phyloP scores from a whole-genome alignment of 805 yeast species.

The Candida chauliodis region DNA sequence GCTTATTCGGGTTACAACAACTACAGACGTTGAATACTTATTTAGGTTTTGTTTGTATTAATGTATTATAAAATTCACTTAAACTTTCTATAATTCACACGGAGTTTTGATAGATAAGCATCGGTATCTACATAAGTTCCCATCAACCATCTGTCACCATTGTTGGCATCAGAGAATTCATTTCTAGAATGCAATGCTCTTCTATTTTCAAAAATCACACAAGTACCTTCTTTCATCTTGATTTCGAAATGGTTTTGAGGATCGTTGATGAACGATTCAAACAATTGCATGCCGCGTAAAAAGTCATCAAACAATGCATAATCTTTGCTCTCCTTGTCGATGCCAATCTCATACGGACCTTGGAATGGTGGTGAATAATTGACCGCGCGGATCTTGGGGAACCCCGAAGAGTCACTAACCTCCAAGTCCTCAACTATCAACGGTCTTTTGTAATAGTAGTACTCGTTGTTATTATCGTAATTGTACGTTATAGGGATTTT shows the following conservation, averaged over 20 bases:
- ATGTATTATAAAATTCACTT: slow-evolving; percentile 1
- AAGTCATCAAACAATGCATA: slow-evolving; percentile 50
- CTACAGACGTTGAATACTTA: slow-evolving; percentile 9
- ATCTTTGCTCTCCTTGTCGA: slow-evolving; percentile 27
- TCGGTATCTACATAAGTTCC: slow-evolving; percentile 76
- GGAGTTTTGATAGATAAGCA: slow-evolving; percentile 58
- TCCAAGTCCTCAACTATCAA: slow-evolving; percentile 52
- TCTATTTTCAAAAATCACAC: slow-evolving; percentile 69
- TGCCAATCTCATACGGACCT: slow-evolving; percentile 66
- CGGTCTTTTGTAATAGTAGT: slow-evolving; percentile 61
- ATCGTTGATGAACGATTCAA: slow-evolving; percentile 54
- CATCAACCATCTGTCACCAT: slow-evolving; percentile 64
- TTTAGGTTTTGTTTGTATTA: slow-evolving; percentile 1
- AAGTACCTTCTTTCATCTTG: slow-evolving; percentile 54
- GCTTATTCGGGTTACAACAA: slow-evolving; percentile 12
- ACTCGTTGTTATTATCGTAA: slow-evolving; percentile 57
- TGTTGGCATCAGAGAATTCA: slow-evolving; percentile 38
- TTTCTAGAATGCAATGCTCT: slow-evolving; percentile 65
- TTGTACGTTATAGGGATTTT: slow-evolving; percentile 66
- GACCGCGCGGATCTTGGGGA: slow-evolving; percentile 46
- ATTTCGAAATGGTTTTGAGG: slow-evolving; percentile 52
- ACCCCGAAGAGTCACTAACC: slow-evolving; percentile 14
- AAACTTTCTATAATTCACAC: slow-evolving; percentile 21
- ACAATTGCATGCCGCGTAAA: slow-evolving; percentile 53
- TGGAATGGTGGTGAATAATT: slow-evolving; percentile 84